Conservation (phyloP, 306 rosid genomes). For the Rosa persica region DNA sequence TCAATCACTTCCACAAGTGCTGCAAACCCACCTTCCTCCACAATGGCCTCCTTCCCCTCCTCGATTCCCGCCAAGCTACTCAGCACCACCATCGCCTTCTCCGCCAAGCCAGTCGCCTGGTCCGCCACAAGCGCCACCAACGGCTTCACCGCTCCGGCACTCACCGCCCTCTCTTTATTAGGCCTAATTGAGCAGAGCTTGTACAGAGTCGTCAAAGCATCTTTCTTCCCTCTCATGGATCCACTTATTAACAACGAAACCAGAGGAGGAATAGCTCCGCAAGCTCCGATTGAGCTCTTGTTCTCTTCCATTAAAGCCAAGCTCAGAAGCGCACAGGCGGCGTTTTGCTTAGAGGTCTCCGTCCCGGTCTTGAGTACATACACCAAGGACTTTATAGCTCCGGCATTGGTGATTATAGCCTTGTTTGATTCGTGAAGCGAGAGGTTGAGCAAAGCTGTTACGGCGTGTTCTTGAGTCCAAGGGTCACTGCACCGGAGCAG, state of each 20-base stretch:
- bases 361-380: slow-evolving; percentile 92
- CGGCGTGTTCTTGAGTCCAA: slow-evolving; percentile 92
- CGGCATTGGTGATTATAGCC: slow-evolving; percentile 65
- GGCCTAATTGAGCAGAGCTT: slow-evolving; percentile 79
- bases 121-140: slow-evolving; percentile 81
- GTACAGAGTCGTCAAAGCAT: slow-evolving; percentile 76
- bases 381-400: slow-evolving; percentile 79
- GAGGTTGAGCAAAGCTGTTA: slow-evolving; percentile 80
- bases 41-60: slow-evolving; percentile 79
- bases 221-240: slow-evolving; percentile 83
- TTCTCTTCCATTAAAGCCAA: slow-evolving; percentile 80
- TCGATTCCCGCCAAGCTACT: slow-evolving; percentile 68
- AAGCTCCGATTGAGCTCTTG: slow-evolving; percentile 81
- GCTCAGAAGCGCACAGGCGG: slow-evolving; percentile 88
- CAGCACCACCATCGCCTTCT: slow-evolving; percentile 95
- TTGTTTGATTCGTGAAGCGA: slow-evolving; percentile 83
- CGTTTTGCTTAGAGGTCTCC: slow-evolving; percentile 88
- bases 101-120: slow-evolving; percentile 80
- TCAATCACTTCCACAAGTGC: slow-evolving; percentile 89
- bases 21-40: slow-evolving; percentile 85
- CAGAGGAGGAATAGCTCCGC: slow-evolving; percentile 82
- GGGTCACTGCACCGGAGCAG: slow-evolving; percentile 91
- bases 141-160: slow-evolving; percentile 88
- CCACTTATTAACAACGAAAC: slow-evolving; percentile 75
- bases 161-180: slow-evolving; percentile 86